Percentiles rank a stretch among this genome's conserved stretches.
These are phyloP conservation scores for Apocynum venetum DNA, from an alignment of 257 asterid genomes.

Conservation along the genomic window DNA sequence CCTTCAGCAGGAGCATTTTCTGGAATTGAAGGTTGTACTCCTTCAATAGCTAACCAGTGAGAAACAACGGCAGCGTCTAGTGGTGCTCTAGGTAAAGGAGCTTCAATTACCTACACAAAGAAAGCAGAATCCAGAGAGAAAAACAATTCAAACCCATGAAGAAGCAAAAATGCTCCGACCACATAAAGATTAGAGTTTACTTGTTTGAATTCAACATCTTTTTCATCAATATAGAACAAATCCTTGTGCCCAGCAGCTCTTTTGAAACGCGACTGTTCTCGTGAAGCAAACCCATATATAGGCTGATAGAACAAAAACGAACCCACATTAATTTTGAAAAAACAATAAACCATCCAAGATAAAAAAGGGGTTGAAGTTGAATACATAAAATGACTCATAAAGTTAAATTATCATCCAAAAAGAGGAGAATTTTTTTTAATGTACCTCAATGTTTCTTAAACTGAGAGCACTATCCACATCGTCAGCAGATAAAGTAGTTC, in stretches of 20 bases:
- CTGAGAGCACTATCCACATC: constrained; percentile 96
- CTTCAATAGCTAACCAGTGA: constrained; percentile 97
- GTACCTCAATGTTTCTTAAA: constrained; percentile 89
- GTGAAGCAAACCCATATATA: constrained; percentile 86
- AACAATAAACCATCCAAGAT: background rate
- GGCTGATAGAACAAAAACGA: constrained; percentile 46
- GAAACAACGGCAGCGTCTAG: constrained; percentile 72
- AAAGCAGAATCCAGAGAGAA: constrained; percentile 8
- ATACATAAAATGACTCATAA: background rate
- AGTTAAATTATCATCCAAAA: background rate
- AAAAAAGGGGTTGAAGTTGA: background rate
- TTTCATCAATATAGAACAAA: constrained; percentile 81
- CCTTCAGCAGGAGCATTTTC: constrained; percentile 94
- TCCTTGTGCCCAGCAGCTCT: constrained; percentile 94
- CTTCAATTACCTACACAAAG: constrained; percentile 71
- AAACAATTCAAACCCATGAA: constrained; percentile 12
- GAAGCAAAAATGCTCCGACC: background rate
- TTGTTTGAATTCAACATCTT: constrained; percentile 92
- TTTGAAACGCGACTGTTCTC: constrained; percentile 79
- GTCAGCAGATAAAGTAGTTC: constrained; percentile 79
- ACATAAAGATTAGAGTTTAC: constrained; percentile 28
- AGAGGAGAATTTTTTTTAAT: background rate
- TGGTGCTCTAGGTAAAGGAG: constrained; percentile 93
- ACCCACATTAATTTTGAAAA: background rate
- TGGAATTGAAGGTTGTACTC: constrained; percentile 95